These are phyloP conservation scores for Phytophthora macrochlamydospora DNA, from an alignment of 352 stramenopile genomes.

Conservation along the genomic window DNA sequence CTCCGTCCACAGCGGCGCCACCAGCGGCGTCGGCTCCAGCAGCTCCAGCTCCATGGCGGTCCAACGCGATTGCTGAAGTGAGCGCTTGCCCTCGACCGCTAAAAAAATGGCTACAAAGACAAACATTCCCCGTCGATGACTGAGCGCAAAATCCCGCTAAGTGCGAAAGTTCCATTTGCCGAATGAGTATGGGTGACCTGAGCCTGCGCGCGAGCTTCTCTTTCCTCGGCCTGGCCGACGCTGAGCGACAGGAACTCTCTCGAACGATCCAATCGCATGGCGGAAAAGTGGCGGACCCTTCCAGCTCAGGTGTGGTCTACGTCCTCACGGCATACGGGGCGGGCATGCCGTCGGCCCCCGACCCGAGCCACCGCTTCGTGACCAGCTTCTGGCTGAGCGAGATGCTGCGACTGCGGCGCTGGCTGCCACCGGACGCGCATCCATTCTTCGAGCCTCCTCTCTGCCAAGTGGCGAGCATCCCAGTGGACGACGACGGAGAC, in stretches of 20 bases:
- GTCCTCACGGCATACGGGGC: constrained; percentile 65
- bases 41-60: constrained; percentile 21
- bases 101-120: no score
- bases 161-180: no score
- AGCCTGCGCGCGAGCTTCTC: not conserved
- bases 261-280: constrained; percentile 14
- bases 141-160: no score
- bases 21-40: constrained; percentile 18
- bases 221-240: no score
- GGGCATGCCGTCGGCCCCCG: constrained; percentile 15
- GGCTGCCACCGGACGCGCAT: constrained; percentile 39
- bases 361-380: constrained; percentile 20
- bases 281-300: constrained; percentile 8
- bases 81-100: no score
- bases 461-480: not conserved
- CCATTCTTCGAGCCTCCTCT: constrained; percentile 55
- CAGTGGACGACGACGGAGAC: constrained; percentile 19
- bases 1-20: constrained; percentile 22
- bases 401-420: constrained; percentile 40
- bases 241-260: constrained; percentile 13
- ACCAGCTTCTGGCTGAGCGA: constrained; percentile 69
- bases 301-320: constrained; percentile 30
- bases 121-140: no score
- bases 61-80: constrained; percentile 5
- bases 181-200: constrained; percentile 4